Evolutionary conservation across 306 rosid species (phyloP).

Genomic region (Elaeagnus macrophylla): DNA sequence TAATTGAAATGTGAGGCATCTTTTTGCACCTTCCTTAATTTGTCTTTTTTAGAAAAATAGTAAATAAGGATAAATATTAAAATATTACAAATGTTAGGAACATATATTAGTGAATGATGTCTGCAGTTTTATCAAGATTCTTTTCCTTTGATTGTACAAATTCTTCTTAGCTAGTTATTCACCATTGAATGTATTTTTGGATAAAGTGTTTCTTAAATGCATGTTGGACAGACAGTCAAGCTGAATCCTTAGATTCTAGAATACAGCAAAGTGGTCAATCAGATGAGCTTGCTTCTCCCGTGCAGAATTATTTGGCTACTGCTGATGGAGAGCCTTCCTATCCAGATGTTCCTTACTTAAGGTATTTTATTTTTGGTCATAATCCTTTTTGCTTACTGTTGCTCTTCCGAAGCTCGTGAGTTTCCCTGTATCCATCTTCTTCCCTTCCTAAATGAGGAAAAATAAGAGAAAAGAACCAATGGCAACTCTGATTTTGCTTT

Average conservation of each 20-base stretch:
- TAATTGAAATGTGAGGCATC: no score
- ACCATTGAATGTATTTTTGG: constrained; percentile 3
- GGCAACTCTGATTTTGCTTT: no score
- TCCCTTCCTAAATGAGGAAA: constrained; percentile 7
- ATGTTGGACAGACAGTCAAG: constrained; percentile 41
- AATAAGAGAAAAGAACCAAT: background rate
- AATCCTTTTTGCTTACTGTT: background rate
- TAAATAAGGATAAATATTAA: no score
- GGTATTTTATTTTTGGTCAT: constrained; percentile 26
- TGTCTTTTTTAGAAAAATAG: no score
- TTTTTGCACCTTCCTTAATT: no score
- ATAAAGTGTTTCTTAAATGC: constrained; percentile 10
- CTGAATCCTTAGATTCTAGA: constrained; percentile 26
- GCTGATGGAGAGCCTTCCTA: constrained; percentile 29
- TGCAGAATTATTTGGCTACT: constrained; percentile 25
- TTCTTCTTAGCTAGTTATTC: no score
- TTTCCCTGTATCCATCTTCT: background rate
- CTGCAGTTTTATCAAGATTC: no score
- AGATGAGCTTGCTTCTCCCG: constrained; percentile 24
- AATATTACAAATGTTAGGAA: no score
- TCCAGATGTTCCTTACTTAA: constrained; percentile 16
- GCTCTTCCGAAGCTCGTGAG: constrained; percentile 31
- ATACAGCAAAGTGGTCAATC: constrained; percentile 27
- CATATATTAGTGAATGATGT: no score
- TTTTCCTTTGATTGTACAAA: no score